phyloP scores from a whole-genome alignment of 208 protist species.

The Trypanosoma grayi region DNA sequence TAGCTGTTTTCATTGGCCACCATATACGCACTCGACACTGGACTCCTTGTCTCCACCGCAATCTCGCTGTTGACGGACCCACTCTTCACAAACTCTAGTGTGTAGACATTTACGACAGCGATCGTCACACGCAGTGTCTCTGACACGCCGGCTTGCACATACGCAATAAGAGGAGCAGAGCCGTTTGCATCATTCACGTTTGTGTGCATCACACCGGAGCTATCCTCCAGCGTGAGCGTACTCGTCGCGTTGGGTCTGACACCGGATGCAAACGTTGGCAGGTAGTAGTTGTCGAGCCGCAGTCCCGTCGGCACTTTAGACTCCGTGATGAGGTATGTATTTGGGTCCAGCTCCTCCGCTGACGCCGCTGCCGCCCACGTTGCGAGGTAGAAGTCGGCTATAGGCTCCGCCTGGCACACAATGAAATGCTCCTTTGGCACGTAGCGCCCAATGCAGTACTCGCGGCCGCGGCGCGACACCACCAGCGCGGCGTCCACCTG shows the following conservation, averaged over 20 bases:
- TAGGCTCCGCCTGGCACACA: not conserved
- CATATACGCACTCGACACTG: conserved; percentile 10
- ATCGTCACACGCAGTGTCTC: conserved; percentile 1
- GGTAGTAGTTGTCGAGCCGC: conserved; percentile 4
- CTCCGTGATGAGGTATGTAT: conserved; percentile 9
- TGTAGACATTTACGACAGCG: not conserved
- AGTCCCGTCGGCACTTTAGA: not conserved
- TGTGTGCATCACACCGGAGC: not conserved
- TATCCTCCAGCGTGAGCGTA: not conserved
- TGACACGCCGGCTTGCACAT: not conserved
- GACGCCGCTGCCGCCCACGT: conserved; percentile 1
- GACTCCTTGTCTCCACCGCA: not conserved
- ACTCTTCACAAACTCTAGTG: not conserved
- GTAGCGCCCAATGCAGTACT: conserved; percentile 11
- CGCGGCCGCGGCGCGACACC: not conserved
- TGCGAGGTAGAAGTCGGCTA: conserved; percentile 19
- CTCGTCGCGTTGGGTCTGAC: not conserved
- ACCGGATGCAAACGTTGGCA: conserved; percentile 4
- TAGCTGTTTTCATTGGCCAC: not conserved
- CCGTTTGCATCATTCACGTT: conserved; percentile 16
- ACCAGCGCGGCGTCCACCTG: conserved; percentile 3
- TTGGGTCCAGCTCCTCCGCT: not conserved
- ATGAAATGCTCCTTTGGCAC: not conserved
- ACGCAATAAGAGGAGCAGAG: conserved; percentile 11
- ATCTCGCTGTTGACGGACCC: not conserved